Conservation (phyloP, 2,329 filamentous ascomycete genomes). For the Bertia moriformis region DNA sequence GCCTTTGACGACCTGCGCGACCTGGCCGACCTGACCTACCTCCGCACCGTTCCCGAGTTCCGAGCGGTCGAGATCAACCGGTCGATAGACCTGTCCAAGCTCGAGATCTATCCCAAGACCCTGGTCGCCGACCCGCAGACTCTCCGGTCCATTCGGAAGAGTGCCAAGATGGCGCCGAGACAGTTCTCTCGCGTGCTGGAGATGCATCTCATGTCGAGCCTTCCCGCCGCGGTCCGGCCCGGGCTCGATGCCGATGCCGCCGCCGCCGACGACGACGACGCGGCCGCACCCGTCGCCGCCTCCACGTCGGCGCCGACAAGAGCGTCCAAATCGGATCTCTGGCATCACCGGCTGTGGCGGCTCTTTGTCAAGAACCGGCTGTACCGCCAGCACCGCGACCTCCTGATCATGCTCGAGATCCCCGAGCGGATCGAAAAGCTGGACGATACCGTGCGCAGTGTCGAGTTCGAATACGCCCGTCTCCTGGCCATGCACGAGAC, state of each 20-base stretch:
- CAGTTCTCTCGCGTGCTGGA: constrained; percentile 65
- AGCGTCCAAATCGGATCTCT: constrained; percentile 39
- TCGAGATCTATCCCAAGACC: constrained; percentile 20
- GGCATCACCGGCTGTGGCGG: constrained; percentile 57
- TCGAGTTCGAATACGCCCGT: constrained; percentile 61
- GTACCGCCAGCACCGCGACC: constrained; percentile 60
- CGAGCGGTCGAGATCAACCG: constrained; percentile 37
- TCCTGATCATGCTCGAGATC: constrained; percentile 54
- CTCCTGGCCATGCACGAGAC: constrained; percentile 35
- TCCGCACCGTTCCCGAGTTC: constrained; percentile 46
- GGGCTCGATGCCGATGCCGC: constrained; percentile 17
- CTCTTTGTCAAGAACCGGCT: constrained; percentile 65
- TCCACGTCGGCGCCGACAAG: too few species aligned
- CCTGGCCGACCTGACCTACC: constrained; percentile 52
- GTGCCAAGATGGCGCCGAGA: constrained; percentile 59
- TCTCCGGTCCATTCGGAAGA: constrained; percentile 39
- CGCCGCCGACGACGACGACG: constrained; percentile 19
- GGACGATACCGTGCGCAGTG: constrained; percentile 50
- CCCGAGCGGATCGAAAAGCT: constrained; percentile 59
- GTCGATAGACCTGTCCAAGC: constrained; percentile 30
- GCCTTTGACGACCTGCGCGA: constrained; percentile 70
- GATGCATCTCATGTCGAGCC: constrained; percentile 54
- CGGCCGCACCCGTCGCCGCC: constrained; percentile 16
- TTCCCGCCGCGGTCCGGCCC: constrained; percentile 41
- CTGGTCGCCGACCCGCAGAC: constrained; percentile 41